Conservation (phyloP, 495 filamentous ascomycete species). For the Podospora australis region DNA sequence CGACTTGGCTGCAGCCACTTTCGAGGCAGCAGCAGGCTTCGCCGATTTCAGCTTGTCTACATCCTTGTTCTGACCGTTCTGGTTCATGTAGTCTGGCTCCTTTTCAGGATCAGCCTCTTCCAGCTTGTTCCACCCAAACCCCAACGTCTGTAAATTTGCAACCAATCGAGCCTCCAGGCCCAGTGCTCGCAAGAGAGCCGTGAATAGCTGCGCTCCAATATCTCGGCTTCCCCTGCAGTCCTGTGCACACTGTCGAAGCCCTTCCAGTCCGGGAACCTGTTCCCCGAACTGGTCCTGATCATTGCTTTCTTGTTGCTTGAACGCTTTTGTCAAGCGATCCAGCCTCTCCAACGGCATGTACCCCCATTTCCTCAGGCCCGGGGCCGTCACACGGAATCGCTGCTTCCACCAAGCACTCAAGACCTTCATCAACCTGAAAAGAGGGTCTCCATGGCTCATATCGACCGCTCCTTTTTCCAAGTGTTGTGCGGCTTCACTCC, state of each 20-base stretch:
- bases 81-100: conserved; percentile 10
- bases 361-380: conserved; percentile 80
- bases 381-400: conserved; percentile 68
- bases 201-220: conserved; percentile 85
- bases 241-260: conserved; percentile 63
- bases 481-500: conserved; percentile 63
- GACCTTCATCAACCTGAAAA: conserved; percentile 69
- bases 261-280: conserved; percentile 54
- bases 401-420: conserved; percentile 83
- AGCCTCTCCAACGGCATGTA: conserved; percentile 68
- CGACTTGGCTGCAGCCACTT: conserved; percentile 18
- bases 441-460: conserved; percentile 72
- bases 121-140: conserved; percentile 84
- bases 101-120: conserved; percentile 59
- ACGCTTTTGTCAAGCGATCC: conserved; percentile 58
- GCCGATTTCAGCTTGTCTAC: neutral
- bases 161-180: conserved; percentile 76
- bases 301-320: conserved; percentile 50
- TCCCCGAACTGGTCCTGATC: conserved; percentile 67
- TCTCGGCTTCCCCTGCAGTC: conserved; percentile 78
- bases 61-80: neutral
- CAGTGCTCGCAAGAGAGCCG: conserved; percentile 75
- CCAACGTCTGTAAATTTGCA: conserved; percentile 76
- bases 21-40: conserved; percentile 14
- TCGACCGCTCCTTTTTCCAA: conserved; percentile 61